Percentiles rank a stretch among this genome's conserved stretches.
Evolutionary conservation across 805 yeast genomes (phyloP).

Genomic region (Candida pseudoglaebosa): DNA sequence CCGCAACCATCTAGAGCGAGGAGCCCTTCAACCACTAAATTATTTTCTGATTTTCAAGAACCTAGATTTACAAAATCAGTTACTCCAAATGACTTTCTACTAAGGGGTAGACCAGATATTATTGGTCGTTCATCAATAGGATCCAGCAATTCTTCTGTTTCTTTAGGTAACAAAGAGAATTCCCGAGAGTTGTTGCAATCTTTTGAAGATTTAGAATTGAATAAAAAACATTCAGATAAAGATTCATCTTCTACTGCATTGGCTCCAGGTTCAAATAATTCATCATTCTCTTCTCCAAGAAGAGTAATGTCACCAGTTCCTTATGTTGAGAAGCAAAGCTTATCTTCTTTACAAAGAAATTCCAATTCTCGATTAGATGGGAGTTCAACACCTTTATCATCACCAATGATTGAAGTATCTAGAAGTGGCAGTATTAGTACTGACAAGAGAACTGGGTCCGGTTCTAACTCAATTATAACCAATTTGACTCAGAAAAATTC

Average conservation of each 20-base stretch:
- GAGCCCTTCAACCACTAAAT: constrained; percentile 19
- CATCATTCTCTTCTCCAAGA: constrained; percentile 48
- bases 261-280: constrained; percentile 13
- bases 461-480: constrained; percentile 10
- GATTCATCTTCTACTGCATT: neutral
- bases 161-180: constrained; percentile 8
- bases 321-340: constrained; percentile 43
- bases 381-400: constrained; percentile 45
- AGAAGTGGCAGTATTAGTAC: constrained; percentile 2
- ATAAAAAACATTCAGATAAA: constrained; percentile 18
- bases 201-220: constrained; percentile 25
- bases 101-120: constrained; percentile 18
- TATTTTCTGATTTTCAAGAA: constrained; percentile 12
- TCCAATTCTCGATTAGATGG: constrained; percentile 14
- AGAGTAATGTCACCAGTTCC: constrained; percentile 55
- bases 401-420: constrained; percentile 44
- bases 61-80: constrained; percentile 23
- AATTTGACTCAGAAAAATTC: constrained; percentile 4
- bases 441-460: constrained; percentile 16
- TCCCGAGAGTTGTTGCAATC: constrained; percentile 23
- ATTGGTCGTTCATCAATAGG: constrained; percentile 16
- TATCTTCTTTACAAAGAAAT: constrained; percentile 62
- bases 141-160: constrained; percentile 9
- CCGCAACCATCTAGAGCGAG: constrained; percentile 34
- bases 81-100: constrained; percentile 44